phyloP scores from a whole-genome alignment of 176 grass and related monocot species.

The Dendrocalamus sinicus region DNA sequence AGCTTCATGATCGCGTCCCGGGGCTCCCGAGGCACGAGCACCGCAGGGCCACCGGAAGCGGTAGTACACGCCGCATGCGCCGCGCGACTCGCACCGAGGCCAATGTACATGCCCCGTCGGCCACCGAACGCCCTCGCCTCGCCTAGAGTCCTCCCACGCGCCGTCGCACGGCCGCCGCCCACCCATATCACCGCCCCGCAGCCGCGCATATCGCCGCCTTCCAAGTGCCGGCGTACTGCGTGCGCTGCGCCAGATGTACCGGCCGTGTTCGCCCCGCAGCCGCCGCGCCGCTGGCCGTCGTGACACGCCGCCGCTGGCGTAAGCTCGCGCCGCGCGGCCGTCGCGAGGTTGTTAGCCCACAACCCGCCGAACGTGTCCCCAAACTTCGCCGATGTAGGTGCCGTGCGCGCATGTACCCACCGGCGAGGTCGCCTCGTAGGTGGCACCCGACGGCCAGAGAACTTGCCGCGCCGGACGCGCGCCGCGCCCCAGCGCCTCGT shows the following conservation, averaged over 20 bases:
- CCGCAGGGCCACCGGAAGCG: too few species aligned
- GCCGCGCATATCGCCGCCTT: conserved; percentile 69
- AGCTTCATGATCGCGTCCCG: too few species aligned
- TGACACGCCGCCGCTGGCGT: conserved; percentile 72
- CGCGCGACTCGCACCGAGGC: too few species aligned
- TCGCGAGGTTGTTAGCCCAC: conserved; percentile 81
- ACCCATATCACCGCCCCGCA: conserved; percentile 66
- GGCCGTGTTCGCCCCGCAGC: conserved; percentile 67
- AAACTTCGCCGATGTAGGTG: conserved; percentile 67
- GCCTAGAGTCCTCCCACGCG: conserved; percentile 70
- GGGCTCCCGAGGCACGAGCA: too few species aligned
- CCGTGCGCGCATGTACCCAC: conserved; percentile 77
- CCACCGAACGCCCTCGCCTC: too few species aligned
- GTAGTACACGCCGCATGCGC: too few species aligned
- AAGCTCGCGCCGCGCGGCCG: conserved; percentile 73
- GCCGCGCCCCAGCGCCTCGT: conserved; percentile 73
- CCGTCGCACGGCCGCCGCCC: conserved; percentile 84
- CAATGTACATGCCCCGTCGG: too few species aligned
- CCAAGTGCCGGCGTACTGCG: conserved; percentile 83
- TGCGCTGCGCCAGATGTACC: conserved; percentile 80
- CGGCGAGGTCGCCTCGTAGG: conserved; percentile 73
- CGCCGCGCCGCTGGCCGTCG: conserved; percentile 77
- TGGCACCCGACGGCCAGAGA: conserved; percentile 80
- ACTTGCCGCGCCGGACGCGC: conserved; percentile 71
- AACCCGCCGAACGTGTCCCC: conserved; percentile 72